Percentiles rank a stretch among this genome's conserved stretches.
Conservation (phyloP, 2,329 filamentous ascomycete species). For the Emericellopsis cladophorae region DNA sequence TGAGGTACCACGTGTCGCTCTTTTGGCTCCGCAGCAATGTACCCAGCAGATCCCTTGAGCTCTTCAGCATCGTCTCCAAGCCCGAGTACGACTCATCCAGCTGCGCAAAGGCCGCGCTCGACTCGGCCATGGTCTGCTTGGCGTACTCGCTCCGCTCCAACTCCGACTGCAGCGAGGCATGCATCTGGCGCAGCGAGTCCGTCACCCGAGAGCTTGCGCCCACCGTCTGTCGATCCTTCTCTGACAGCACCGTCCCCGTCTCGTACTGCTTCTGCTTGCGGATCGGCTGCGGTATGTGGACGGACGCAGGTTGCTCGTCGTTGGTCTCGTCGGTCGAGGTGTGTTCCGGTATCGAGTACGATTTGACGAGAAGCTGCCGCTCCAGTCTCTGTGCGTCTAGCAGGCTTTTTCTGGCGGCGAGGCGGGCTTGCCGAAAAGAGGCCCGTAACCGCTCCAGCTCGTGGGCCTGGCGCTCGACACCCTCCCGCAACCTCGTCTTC, state of each 20-base stretch:
- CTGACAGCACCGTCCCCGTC: constrained; percentile 25
- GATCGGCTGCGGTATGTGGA: constrained; percentile 8
- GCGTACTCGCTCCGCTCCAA: constrained; percentile 80
- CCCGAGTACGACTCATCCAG: constrained; percentile 71
- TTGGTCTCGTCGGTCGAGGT: constrained; percentile 10
- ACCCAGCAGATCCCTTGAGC: constrained; percentile 61
- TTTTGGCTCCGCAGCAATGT: constrained; percentile 81
- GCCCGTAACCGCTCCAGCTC: constrained; percentile 62
- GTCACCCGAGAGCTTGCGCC: constrained; percentile 77
- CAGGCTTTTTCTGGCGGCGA: constrained; percentile 64
- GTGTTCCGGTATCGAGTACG: constrained; percentile 35
- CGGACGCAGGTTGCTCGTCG: constrained; percentile 5
- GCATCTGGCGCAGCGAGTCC: constrained; percentile 68
- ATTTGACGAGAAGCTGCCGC: constrained; percentile 61
- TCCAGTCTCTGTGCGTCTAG: constrained; percentile 64
- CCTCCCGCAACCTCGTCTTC: constrained; percentile 52
- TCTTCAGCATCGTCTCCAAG: constrained; percentile 64
- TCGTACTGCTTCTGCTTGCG: constrained; percentile 16
- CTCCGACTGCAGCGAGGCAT: constrained; percentile 76
- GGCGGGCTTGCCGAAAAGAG: constrained; percentile 70
- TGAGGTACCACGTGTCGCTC: constrained; percentile 95
- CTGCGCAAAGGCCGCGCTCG: constrained; percentile 67
- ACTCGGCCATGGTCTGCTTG: constrained; percentile 75
- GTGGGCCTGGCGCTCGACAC: constrained; percentile 50
- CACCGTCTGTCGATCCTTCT: constrained; percentile 60